Base-by-base conservation (phyloP, 805 yeast species). In the Cyberlindnera sargentensis region DNA sequence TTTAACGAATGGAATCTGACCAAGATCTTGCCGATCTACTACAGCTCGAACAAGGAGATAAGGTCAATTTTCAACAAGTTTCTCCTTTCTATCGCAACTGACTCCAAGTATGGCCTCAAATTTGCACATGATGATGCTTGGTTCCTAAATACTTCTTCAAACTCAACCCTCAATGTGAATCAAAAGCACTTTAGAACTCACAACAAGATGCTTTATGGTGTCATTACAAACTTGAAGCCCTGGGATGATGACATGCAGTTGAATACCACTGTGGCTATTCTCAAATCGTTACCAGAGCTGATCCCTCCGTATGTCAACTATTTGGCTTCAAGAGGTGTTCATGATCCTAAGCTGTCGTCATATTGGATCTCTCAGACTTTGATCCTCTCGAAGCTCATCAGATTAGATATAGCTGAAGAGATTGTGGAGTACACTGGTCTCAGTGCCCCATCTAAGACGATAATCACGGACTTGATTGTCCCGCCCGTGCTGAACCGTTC, bases 311-410 rank as follows among this genome's bases (percentile, higher is more conserved):
- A 83, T 52, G 71, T 78, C 49, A 67, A 73, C 44, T 72, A 78
- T 64, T 55, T 80, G 10, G 71, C 76, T 3, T 73, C 81, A 3
- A 78, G 80, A 43, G 89, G 90, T 20, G 68, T 78, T 20, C 83
- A 85, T 56, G 95, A 85, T 47, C 95, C 97, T 0, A 76, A 81
- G 39, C 65, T 84, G 44, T 71, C 91, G 1, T 80, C 91, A 9
- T 87, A 84, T 66, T 90, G 95, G 89, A 70, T 88, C 38, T 84
- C 93, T 6, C 83, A 76, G 62, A 75, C 87, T 1, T 66, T 82
- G 26, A 60, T 87, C 3, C 64, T 82, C 37, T 70, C 80, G 1
- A 76, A 78, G 45, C 69, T 85, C 5, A 70, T 86, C n/a, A 69
- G 71, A 28, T 51, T 80, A 3, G 75, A 78, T 1, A 56, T 82